These are phyloP conservation scores for Darksidea phi DNA, from an alignment of 495 filamentous ascomycete species.

Conservation along the genomic window DNA sequence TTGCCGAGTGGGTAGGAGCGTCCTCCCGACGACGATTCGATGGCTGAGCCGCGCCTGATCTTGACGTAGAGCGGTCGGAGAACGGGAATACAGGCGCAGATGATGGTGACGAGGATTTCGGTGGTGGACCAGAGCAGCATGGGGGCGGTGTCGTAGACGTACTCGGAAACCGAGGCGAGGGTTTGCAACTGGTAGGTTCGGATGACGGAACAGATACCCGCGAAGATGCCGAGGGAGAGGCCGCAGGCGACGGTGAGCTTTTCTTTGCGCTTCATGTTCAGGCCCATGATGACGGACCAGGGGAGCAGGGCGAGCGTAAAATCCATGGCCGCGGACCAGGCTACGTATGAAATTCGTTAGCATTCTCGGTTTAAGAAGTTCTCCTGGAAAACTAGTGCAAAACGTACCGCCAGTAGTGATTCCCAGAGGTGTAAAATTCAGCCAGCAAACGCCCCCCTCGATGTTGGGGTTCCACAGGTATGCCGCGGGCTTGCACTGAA, in stretches of 20 bases:
- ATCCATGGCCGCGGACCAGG: constrained; percentile 25
- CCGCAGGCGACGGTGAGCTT: constrained; percentile 18
- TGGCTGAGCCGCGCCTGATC: constrained; percentile 2
- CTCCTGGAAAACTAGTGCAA: not conserved
- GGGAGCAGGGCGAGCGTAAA: constrained; percentile 22
- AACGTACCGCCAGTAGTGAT: constrained; percentile 14
- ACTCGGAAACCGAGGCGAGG: constrained; percentile 20
- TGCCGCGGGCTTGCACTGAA: constrained; percentile 13
- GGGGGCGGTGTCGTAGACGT: constrained; percentile 41
- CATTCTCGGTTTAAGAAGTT: not conserved
- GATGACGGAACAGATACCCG: constrained; percentile 16
- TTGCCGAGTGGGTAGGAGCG: not conserved
- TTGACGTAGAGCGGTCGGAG: constrained; percentile 32
- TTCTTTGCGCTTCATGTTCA: constrained; percentile 26
- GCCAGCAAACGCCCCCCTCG: constrained; percentile 17
- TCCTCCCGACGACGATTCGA: not conserved
- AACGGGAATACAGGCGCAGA: constrained; percentile 47
- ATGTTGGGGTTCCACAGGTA: constrained; percentile 22
- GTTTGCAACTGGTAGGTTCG: constrained; percentile 12
- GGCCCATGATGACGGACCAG: constrained; percentile 14
- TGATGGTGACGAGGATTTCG: constrained; percentile 49
- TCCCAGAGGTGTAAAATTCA: constrained; percentile 20
- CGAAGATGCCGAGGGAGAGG: constrained; percentile 22
- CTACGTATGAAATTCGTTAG: constrained; percentile 1
- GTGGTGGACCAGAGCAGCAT: constrained; percentile 49